These are phyloP conservation scores for Oryza officinalis DNA, from an alignment of 176 grass and related monocot genomes.

Conservation along the genomic window DNA sequence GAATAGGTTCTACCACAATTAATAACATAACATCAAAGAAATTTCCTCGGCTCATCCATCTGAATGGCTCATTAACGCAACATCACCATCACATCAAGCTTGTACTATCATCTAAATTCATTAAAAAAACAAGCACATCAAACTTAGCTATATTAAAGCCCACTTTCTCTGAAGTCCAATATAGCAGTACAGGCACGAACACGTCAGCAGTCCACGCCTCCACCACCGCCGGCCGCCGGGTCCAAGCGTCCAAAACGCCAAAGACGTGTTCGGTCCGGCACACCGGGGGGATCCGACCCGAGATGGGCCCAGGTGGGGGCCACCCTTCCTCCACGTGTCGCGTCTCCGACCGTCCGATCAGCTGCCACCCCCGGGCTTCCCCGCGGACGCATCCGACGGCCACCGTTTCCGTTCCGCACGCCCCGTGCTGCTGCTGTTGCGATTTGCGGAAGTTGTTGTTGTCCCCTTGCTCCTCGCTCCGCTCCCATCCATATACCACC, in stretches of 20 bases:
- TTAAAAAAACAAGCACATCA: not conserved
- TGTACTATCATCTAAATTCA: not conserved
- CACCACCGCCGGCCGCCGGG: too few relatives aligned
- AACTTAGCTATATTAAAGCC: not conserved
- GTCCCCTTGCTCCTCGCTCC: constrained; percentile 31
- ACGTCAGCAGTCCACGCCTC: not conserved
- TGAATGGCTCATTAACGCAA: not conserved
- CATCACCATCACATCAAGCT: not conserved
- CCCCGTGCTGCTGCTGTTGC: not conserved
- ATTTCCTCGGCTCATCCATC: not conserved
- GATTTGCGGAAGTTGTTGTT: not conserved
- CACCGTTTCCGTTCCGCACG: constrained; percentile 10
- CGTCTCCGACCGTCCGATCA: not conserved
- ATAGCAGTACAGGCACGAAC: not conserved
- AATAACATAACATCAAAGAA: not conserved
- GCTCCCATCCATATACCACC: constrained; percentile 26
- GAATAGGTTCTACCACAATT: too few relatives aligned
- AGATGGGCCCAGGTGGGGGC: constrained; percentile 23
- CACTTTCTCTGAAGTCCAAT: not conserved
- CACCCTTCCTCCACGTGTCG: not conserved
- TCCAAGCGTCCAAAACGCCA: not conserved
- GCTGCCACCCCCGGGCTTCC: not conserved
- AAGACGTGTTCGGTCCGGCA: constrained; percentile 11
- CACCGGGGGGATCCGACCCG: not conserved
- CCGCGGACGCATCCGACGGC: constrained; percentile 13